These are phyloP conservation scores for Ophiostoma populinum DNA, from an alignment of 2,329 filamentous ascomycete genomes.

Conservation along the genomic window DNA sequence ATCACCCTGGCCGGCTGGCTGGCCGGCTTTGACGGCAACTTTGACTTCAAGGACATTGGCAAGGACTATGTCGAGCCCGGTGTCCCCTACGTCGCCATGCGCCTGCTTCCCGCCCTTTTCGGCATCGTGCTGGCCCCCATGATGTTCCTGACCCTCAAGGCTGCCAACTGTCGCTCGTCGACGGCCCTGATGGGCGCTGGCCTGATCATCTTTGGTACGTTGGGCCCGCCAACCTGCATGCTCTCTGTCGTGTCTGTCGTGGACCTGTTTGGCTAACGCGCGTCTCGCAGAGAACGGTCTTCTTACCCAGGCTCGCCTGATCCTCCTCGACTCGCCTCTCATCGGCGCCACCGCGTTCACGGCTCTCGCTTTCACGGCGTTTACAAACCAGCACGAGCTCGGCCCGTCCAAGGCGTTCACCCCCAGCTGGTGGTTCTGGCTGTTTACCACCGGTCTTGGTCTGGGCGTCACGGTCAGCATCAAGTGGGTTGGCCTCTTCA, in stretches of 20 bases:
- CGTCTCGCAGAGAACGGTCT: slow-evolving; percentile 68
- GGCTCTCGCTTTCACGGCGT: slow-evolving; percentile 75
- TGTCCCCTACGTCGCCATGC: slow-evolving; percentile 96
- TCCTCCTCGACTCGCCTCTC: slow-evolving; percentile 87
- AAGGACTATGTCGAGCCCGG: slow-evolving; percentile 93
- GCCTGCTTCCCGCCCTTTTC: slow-evolving; percentile 75
- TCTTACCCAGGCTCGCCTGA: slow-evolving; percentile 84
- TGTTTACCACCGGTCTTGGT: slow-evolving; percentile 68
- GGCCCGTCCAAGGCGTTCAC: slow-evolving; percentile 78
- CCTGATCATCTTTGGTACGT: slow-evolving; percentile 72
- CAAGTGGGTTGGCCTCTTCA: slow-evolving; percentile 98
- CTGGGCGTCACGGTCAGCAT: slow-evolving; percentile 85
- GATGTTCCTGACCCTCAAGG: slow-evolving; percentile 91
- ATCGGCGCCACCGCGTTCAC: slow-evolving; percentile 89
- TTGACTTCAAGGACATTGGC: slow-evolving; percentile 99
- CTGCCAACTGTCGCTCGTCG: slow-evolving; percentile 70
- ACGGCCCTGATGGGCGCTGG: slow-evolving; percentile 71
- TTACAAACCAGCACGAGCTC: slow-evolving; percentile 92
- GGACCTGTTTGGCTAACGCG: not conserved
- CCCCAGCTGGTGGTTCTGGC: slow-evolving; percentile 96
- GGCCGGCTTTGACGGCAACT: slow-evolving; percentile 85
- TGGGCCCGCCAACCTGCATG: slow-evolving; percentile 17
- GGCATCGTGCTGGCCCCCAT: slow-evolving; percentile 77
- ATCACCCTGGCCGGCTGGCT: slow-evolving; percentile 90
- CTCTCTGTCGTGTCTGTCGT: not conserved